Conservation (phyloP, 768 basidiomycete genomes). For the Mycena galopus region DNA sequence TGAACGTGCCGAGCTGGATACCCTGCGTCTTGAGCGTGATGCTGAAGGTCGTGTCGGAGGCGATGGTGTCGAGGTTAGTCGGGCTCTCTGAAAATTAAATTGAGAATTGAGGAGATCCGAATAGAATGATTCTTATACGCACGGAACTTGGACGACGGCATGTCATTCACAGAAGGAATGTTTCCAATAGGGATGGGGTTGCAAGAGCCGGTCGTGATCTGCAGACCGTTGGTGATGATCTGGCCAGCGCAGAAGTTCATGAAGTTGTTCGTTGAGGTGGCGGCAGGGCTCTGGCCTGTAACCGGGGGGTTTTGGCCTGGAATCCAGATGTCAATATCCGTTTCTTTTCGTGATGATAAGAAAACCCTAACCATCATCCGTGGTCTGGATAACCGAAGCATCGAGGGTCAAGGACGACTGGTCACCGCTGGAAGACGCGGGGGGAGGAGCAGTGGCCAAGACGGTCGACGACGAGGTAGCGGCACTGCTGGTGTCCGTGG, state of each 20-base stretch:
- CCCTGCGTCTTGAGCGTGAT: not conserved
- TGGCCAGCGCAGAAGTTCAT: not conserved
- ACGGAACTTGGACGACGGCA: not conserved
- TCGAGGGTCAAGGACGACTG: not conserved
- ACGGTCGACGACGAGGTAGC: not conserved
- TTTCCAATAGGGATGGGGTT: not conserved
- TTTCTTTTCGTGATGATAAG: not conserved
- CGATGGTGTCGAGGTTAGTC: not conserved
- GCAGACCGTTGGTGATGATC: not conserved
- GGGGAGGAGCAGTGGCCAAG: not conserved
- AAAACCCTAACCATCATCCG: not conserved
- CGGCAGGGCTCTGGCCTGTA: not conserved
- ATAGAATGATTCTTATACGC: not conserved
- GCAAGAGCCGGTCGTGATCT: not conserved
- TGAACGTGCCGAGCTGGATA: not conserved
- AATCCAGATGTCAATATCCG: not conserved
- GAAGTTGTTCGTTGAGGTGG: not conserved
- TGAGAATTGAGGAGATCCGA: not conserved
- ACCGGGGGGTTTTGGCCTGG: not conserved
- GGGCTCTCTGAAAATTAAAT: not conserved
- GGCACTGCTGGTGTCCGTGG: not conserved
- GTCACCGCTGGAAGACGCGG: not conserved
- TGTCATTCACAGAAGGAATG: not conserved
- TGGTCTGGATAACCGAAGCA: not conserved
- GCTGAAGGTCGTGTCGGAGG: not conserved